Percentiles rank a stretch among this genome's conserved stretches.
Conservation (phyloP, 1,139 yeast species). For the Suhomyces taliae region DNA sequence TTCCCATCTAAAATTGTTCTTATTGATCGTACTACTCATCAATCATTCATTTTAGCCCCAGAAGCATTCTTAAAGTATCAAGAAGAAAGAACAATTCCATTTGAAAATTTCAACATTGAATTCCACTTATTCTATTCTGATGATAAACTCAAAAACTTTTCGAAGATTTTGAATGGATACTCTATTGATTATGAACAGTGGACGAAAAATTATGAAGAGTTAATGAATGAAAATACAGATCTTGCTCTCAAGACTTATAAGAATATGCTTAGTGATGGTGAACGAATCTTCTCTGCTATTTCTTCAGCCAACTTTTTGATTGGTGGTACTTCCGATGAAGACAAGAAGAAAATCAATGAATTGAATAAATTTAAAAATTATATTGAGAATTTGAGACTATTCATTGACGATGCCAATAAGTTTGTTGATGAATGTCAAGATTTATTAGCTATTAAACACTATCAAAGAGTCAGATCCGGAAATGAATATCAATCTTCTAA, state of each 20-base stretch:
- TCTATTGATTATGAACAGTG: constrained; percentile 53
- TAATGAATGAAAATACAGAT: constrained; percentile 41
- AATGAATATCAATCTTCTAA: constrained; percentile 16
- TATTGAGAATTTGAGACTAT: constrained; percentile 39
- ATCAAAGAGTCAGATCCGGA: constrained; percentile 44
- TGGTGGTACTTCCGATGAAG: constrained; percentile 12
- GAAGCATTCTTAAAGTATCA: constrained; percentile 38
- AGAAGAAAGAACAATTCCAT: constrained; percentile 16
- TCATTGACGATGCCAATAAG: constrained; percentile 45
- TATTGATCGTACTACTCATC: constrained; percentile 27
- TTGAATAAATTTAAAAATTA: constrained; percentile 17
- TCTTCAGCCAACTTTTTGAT: constrained; percentile 19
- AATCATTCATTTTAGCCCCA: constrained; percentile 44
- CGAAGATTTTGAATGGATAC: constrained; percentile 34
- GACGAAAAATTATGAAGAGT: constrained; percentile 45
- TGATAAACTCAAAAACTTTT: constrained; percentile 44
- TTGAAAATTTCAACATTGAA: constrained; percentile 32
- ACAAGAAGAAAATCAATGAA: constrained; percentile 12
- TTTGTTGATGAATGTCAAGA: constrained; percentile 61
- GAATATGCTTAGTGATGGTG: constrained; percentile 54
- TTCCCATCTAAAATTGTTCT: constrained; percentile 56
- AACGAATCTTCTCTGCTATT: constrained; percentile 44
- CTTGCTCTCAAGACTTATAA: constrained; percentile 51
- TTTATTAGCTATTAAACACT: constrained; percentile 51
- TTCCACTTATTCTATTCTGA: constrained; percentile 52